A percentile compares a stretch with the other conserved stretches of the same genome.
Conservation (phyloP, 2,329 filamentous ascomycete species). For the Arthrobotrys conoides region DNA sequence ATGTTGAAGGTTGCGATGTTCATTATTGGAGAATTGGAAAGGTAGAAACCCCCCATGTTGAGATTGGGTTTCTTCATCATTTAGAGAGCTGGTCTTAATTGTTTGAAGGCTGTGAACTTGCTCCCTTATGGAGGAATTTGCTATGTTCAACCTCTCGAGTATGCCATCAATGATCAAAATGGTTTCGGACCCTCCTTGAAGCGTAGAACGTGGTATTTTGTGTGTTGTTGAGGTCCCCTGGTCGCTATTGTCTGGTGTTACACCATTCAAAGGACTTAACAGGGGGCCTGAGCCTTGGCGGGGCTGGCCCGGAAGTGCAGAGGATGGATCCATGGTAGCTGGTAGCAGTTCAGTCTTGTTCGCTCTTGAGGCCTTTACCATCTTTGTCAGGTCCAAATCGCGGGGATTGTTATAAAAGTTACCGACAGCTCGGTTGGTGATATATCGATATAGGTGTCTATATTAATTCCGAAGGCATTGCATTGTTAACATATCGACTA, state of each 20-base stretch:
- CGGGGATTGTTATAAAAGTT: neutral
- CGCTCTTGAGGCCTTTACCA: neutral
- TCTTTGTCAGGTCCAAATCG: neutral
- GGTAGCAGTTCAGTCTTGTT: neutral
- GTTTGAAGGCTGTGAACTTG: constrained; percentile 35
- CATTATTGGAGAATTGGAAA: neutral
- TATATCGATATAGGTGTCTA: neutral
- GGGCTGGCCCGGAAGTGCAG: constrained; percentile 10
- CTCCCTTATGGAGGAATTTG: neutral
- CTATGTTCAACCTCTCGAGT: neutral
- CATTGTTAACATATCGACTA: neutral
- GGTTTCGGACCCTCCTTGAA: constrained; percentile 28
- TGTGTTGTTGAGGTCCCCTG: constrained; percentile 44
- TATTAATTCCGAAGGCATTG: neutral
- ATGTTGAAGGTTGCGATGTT: neutral
- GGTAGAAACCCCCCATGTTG: constrained; percentile 13
- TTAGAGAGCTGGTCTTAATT: constrained; percentile 9
- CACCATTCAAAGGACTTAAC: neutral
- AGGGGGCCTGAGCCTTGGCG: constrained; percentile 13
- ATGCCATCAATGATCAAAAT: constrained; percentile 11
- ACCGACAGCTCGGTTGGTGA: neutral
- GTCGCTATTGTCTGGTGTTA: constrained; percentile 6
- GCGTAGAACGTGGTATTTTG: constrained; percentile 46
- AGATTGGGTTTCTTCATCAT: neutral
- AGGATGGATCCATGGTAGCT: constrained; percentile 13